phyloP scores from a whole-genome alignment of 441 rosid genomes.

The Breynia disticha region DNA sequence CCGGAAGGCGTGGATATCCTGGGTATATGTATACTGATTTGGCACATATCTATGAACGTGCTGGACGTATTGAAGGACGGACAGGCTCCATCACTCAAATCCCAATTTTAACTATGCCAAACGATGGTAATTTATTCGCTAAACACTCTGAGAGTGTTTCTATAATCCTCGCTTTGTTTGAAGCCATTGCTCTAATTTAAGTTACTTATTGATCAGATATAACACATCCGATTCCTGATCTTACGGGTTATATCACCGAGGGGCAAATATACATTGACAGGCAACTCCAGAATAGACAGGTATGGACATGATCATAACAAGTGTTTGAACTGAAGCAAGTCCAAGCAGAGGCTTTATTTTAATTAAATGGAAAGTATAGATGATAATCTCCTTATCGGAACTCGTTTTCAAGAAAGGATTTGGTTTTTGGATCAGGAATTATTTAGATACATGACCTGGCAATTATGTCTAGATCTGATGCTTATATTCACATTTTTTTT shows the following conservation, averaged over 20 bases:
- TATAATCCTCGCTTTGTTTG: background rate
- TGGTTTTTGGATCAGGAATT: too few relatives aligned
- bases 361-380: too few relatives aligned
- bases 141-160: too few relatives aligned
- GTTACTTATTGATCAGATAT: slow-evolving; percentile 48
- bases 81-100: slow-evolving; percentile 99
- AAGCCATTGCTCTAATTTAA: slow-evolving; percentile 3
- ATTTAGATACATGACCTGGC: too few relatives aligned
- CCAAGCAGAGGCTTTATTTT: too few relatives aligned
- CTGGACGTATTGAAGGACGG: slow-evolving; percentile 96
- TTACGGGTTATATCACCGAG: slow-evolving; percentile 97
- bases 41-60: slow-evolving; percentile 96
- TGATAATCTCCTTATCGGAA: too few relatives aligned
- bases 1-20: slow-evolving; percentile 99
- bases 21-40: slow-evolving; percentile 99
- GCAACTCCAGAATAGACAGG: slow-evolving; percentile 95
- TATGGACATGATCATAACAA: slow-evolving; percentile 1
- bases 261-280: slow-evolving; percentile 98
- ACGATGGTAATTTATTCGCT: slow-evolving; percentile 53
- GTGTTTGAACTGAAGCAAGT: too few relatives aligned
- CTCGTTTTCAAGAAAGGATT: too few relatives aligned
- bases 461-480: background rate
- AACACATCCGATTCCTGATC: slow-evolving; percentile 99
- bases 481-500: too few relatives aligned
- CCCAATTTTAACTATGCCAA: slow-evolving; percentile 98